Evolutionary conservation across 495 filamentous ascomycete genomes (phyloP), one percentile per base, ranked within the genome.

Genomic region (Cenococcum geophilum): DNA sequence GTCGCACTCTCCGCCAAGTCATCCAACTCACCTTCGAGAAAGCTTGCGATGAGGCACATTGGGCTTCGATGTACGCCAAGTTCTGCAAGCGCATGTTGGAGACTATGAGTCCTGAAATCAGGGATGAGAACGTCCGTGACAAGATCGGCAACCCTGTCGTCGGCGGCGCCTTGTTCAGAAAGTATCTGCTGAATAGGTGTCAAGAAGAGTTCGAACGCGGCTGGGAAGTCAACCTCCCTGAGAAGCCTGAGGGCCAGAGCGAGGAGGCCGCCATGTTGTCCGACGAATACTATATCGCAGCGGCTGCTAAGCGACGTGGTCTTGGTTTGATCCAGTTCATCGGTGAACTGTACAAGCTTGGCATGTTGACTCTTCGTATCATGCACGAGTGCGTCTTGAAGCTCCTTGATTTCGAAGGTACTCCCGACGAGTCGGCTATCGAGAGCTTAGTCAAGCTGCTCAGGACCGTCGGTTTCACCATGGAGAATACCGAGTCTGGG

Each of bases 361-460:
- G 86, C 68, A 99, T 99, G 93, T 82, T 99, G 75, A 99, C 93
- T 51, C 88, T 96, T 72, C 89, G 91, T 75, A 97, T 98, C 78
- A 98, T 99, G 93, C 95, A 97, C 78, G 91, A 97, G 77, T 99
- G 93, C 81, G 89, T 97, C 12, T 86, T 89, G 79, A 96, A 96
- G 75, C 80, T 97, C 56, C 89, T 97, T 56, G 92, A 99, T 74
- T 97, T 95, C 74, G 85, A 92, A 67, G 95, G 91, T 59, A 74
- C 89, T 62, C 93, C 93, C 18, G 93, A 99, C 68, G 93, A 97
- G 74, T 89, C 91, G 23, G 92, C 96, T 69, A 87, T 97, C 20
- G 93, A 99, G 80, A 92, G 87, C 69, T 84, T 99, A 73, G 88
- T 85, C 62, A 96, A 92, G 74, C 82, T 99, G 35, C 80, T 99